These are phyloP conservation scores for Eruca vesicaria DNA, from an alignment of 441 rosid genomes.

Conservation along the genomic window DNA sequence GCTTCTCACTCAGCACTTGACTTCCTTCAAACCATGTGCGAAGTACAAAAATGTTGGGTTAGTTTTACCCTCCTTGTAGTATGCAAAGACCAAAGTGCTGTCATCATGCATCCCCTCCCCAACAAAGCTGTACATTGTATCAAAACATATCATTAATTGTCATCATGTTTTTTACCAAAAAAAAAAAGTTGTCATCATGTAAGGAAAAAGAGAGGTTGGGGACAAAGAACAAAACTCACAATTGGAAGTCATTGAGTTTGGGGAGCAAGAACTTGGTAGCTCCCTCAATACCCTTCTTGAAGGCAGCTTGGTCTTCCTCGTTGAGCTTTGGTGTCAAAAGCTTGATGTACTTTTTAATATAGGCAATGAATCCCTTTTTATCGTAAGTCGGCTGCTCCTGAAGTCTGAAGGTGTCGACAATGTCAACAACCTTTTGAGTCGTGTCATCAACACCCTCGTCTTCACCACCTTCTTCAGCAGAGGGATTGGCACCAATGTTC, in stretches of 20 bases:
- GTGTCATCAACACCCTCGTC: constrained; percentile 96
- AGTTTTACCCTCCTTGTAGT: constrained; percentile 92
- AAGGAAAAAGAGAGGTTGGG: neutral
- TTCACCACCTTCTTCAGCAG: constrained; percentile 81
- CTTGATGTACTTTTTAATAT: constrained; percentile 80
- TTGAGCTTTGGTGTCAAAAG: constrained; percentile 60
- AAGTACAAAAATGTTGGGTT: constrained; percentile 98
- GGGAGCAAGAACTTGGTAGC: constrained; percentile 86
- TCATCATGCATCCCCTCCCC: constrained; percentile 97
- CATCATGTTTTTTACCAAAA: too few species aligned
- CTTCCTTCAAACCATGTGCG: constrained; percentile 79
- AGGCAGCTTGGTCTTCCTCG: constrained; percentile 50
- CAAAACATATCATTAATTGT: neutral
- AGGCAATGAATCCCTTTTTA: constrained; percentile 76
- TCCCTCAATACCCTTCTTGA: constrained; percentile 85
- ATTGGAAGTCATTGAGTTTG: constrained; percentile 85
- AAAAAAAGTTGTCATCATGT: neutral
- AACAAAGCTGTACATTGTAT: constrained; percentile 58
- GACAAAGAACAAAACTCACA: constrained; percentile 48
- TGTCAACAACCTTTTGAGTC: constrained; percentile 80
- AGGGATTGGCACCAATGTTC: constrained; percentile 95
- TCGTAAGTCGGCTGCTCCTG: constrained; percentile 98
- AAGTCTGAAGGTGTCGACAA: constrained; percentile 96
- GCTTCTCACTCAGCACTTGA: constrained; percentile 67
- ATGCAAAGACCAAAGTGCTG: constrained; percentile 70